These are phyloP conservation scores for Paecilomyces sp. DNA, from an alignment of 2,329 filamentous ascomycete genomes.

Conservation along the genomic window DNA sequence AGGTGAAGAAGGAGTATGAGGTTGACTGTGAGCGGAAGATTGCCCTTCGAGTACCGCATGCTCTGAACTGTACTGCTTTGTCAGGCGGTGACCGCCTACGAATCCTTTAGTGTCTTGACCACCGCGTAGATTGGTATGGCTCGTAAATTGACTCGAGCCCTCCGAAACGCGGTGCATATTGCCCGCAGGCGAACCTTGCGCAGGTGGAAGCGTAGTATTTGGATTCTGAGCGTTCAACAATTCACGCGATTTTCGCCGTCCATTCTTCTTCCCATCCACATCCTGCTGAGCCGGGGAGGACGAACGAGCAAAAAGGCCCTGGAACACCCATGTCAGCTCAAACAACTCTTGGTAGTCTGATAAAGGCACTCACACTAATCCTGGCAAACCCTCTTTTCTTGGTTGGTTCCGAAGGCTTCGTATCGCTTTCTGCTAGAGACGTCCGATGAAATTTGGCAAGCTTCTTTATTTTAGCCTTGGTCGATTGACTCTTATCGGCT, in stretches of 20 bases:
- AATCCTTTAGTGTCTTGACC: neutral
- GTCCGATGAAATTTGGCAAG: constrained; percentile 19
- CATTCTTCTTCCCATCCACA: neutral
- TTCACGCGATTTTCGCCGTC: no score
- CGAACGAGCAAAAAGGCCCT: constrained; percentile 14
- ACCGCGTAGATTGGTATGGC: constrained; percentile 7
- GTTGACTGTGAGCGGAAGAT: neutral
- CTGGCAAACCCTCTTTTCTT: constrained; percentile 9
- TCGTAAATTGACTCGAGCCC: constrained; percentile 1
- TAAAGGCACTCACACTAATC: constrained; percentile 9
- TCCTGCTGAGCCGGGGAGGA: constrained; percentile 1
- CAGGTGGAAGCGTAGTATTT: no score
- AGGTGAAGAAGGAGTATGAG: neutral
- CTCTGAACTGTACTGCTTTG: neutral
- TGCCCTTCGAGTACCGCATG: neutral
- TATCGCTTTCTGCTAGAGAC: constrained; percentile 15
- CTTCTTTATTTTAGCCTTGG: constrained; percentile 20
- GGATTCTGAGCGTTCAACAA: no score
- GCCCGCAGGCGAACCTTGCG: neutral
- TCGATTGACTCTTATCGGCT: constrained; percentile 10
- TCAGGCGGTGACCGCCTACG: neutral
- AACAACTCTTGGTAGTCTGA: neutral
- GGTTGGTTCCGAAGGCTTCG: constrained; percentile 9
- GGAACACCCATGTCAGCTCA: neutral
- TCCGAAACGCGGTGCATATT: neutral